Conservation (phyloP, 805 yeast genomes). For the Pichia eremophila region DNA sequence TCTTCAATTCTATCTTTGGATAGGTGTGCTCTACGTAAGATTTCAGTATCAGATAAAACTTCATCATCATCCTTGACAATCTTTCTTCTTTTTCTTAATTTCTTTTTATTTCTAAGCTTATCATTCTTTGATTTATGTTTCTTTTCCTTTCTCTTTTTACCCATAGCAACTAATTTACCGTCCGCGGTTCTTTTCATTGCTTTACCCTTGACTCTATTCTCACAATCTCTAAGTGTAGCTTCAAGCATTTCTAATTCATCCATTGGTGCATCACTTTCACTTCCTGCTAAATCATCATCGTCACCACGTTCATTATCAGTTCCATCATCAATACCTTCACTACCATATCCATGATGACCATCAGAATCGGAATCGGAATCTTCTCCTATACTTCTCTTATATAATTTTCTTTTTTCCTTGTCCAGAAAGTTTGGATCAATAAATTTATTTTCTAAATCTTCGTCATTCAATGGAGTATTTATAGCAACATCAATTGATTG, state of each 20-base stretch:
- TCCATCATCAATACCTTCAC: constrained; percentile 8
- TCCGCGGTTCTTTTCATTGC: constrained; percentile 15
- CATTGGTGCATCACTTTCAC: constrained; percentile 29
- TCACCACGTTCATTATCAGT: background rate
- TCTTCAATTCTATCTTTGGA: constrained; percentile 49
- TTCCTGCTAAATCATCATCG: constrained; percentile 26
- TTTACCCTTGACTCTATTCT: constrained; percentile 17
- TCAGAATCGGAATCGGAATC: background rate
- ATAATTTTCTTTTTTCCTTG: background rate
- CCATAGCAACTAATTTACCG: constrained; percentile 9
- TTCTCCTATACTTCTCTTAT: background rate
- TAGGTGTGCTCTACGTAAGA: constrained; percentile 19
- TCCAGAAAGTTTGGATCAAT: constrained; percentile 6
- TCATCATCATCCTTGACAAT: constrained; percentile 25
- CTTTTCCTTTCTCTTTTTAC: background rate
- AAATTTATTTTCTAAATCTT: constrained; percentile 16
- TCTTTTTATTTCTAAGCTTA: constrained; percentile 4
- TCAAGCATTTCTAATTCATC: constrained; percentile 34
- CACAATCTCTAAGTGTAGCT: constrained; percentile 17
- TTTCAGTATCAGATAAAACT: constrained; percentile 7
- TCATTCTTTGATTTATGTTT: constrained; percentile 6
- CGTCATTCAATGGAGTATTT: constrained; percentile 16
- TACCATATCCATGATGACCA: constrained; percentile 11
- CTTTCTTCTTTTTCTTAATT: constrained; percentile 6
- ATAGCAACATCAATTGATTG: constrained; percentile 14